These are phyloP conservation scores for Brettanomyces custersianus DNA, from an alignment of 805 yeast species.

Conservation along the genomic window DNA sequence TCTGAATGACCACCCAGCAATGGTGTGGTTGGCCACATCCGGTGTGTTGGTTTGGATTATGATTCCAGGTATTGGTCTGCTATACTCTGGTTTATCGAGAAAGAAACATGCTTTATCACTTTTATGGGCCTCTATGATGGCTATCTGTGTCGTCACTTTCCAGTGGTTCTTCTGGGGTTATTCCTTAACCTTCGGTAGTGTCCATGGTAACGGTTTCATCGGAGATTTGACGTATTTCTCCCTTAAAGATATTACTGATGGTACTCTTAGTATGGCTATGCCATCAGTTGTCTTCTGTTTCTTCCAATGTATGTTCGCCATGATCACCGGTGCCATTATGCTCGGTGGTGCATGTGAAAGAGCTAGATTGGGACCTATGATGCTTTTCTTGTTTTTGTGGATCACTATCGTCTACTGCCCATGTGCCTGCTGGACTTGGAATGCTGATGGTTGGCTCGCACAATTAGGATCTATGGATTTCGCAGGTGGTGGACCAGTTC, in stretches of 20 bases:
- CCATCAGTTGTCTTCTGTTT: conserved; percentile 88
- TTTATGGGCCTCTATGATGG: conserved; percentile 90
- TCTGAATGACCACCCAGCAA: conserved; percentile 52
- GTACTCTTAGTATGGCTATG: conserved; percentile 54
- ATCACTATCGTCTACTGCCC: conserved; percentile 94
- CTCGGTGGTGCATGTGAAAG: conserved; percentile 98
- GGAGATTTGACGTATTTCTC: conserved; percentile 81
- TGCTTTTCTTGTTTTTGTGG: conserved; percentile 91
- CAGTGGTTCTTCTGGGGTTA: conserved; percentile 99
- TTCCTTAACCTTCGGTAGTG: conserved; percentile 71
- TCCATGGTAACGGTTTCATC: conserved; percentile 34
- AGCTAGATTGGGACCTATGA: conserved; percentile 93
- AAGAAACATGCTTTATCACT: conserved; percentile 93
- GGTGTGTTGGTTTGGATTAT: conserved; percentile 85
- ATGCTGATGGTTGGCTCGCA: conserved; percentile 83
- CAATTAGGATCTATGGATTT: conserved; percentile 82
- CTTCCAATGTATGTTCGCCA: conserved; percentile 96
- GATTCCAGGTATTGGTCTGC: conserved; percentile 92
- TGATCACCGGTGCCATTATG: conserved; percentile 87
- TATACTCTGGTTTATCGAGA: conserved; percentile 89
- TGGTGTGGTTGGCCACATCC: conserved; percentile 80
- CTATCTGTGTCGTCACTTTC: conserved; percentile 71
- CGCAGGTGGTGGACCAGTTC: conserved; percentile 99
- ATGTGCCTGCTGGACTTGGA: conserved; percentile 97
- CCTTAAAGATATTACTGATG: conserved; percentile 74